Evolutionary conservation across 176 grass and related monocot species (phyloP).

Genomic region (Musa schizocarpa): DNA sequence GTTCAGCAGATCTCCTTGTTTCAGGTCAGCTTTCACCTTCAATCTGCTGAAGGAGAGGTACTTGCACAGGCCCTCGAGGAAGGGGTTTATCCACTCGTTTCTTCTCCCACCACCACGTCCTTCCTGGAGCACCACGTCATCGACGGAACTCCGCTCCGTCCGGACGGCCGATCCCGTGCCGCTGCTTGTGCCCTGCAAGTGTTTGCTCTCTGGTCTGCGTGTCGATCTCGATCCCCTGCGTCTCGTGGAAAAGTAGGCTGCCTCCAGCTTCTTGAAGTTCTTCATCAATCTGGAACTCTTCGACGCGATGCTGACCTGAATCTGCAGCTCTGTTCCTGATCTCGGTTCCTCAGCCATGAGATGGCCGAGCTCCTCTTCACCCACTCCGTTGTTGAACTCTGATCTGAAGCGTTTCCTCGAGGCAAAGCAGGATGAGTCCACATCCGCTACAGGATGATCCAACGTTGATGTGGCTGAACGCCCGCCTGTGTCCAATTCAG

Average conservation of each 20-base stretch:
- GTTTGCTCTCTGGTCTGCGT: constrained; percentile 33
- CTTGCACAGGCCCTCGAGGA: constrained; percentile 85
- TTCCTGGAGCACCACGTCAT: constrained; percentile 49
- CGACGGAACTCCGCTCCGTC: constrained; percentile 68
- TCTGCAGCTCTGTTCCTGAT: constrained; percentile 34
- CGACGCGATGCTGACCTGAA: constrained; percentile 56
- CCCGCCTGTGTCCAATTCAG: constrained; percentile 51
- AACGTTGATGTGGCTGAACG: constrained; percentile 25
- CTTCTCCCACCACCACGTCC: constrained; percentile 37
- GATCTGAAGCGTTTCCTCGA: constrained; percentile 68
- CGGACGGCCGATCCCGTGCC: constrained; percentile 41
- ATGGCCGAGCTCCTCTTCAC: constrained; percentile 34
- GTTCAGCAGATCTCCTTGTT: constrained; percentile 80
- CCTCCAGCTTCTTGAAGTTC: constrained; percentile 94
- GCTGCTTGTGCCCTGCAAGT: constrained; percentile 23
- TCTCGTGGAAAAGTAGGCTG: constrained; percentile 75
- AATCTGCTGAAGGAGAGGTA: constrained; percentile 88
- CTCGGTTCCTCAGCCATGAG: constrained; percentile 32
- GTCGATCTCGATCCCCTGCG: constrained; percentile 38
- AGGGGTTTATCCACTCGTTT: constrained; percentile 73
- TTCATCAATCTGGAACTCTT: constrained; percentile 96
- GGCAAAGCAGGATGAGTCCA: constrained; percentile 48
- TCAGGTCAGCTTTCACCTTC: constrained; percentile 68
- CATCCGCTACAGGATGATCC: constrained; percentile 1
- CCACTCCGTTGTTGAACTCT: constrained; percentile 31